Evolutionary conservation across 2,329 filamentous ascomycete genomes (phyloP), one percentile per base, ranked within the genome.

Genomic region (Fusarium luffae): DNA sequence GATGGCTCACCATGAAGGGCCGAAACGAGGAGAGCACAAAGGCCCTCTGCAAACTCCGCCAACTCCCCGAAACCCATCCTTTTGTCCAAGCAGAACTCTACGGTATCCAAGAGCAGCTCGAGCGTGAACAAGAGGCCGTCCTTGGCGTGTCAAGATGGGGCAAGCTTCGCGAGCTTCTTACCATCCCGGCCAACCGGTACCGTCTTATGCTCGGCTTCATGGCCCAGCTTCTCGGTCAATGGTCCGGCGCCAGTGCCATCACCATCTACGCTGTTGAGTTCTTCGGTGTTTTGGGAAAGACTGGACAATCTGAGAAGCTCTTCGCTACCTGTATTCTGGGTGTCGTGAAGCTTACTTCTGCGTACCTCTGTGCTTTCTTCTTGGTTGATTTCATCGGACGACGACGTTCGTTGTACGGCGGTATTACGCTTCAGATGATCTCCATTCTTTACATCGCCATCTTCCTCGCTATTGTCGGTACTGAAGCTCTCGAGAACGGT

Each of bases 1-100:
- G 62, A 2, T 65, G 62, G 62, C 62, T 65, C 14, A 65, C 60
- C 2, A 65, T 65, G 62, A 65, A 65, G n/a, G 62, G 62, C 0
- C 40, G 52, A 0, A 49, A 30, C 10, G 62, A 49, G n/a, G 62
- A 65, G 4, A 65, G 62, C 7, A 59, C 62, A 2, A 59, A 42
- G 3, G 62, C 62, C 1, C 52, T 65, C 3, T 65, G 60, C 40
- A 59, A 65, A 8, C 62, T 65, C 1, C 60, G 62, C 0, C 60
- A 65, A 18, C 62, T 65, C 10, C 62, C 62, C 2, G 62, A 65
- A 25, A 48, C 55, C 3, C 60, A 65, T 8, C 62, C 62, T 0
- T 64, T 64, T 3, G 27, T 64, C 3, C 60, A 65, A 34, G 60
- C 59, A 1, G 62, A 64, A 3, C 2, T 65, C 3, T 65, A 59